Evolutionary conservation across 768 basidiomycete species (phyloP).

Genomic region (Saitozyma sp.): DNA sequence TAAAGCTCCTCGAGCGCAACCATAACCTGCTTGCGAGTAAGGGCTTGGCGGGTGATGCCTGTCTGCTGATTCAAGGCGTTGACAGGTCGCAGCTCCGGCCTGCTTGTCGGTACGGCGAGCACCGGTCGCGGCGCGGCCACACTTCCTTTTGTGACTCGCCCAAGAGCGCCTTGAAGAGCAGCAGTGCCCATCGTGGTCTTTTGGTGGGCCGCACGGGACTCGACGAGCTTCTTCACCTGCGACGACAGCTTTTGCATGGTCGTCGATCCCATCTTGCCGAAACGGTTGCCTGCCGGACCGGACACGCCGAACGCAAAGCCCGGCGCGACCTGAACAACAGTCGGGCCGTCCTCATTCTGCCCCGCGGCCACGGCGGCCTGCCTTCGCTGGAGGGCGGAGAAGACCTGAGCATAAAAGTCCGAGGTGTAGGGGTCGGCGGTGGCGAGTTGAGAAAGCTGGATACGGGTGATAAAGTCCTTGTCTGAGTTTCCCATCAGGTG

Average conservation of each 20-base stretch:
- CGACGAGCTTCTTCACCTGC: slow-evolving; percentile 95
- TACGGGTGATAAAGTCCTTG: slow-evolving; percentile 98
- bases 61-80: slow-evolving; percentile 42
- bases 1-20: slow-evolving; percentile 79
- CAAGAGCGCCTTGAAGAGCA: slow-evolving; percentile 82
- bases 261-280: slow-evolving; percentile 39
- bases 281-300: slow-evolving; percentile 30
- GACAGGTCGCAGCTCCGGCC: slow-evolving; percentile 47
- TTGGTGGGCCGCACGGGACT: slow-evolving; percentile 61
- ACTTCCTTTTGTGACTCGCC: slow-evolving; percentile 89
- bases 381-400: slow-evolving; percentile 77
- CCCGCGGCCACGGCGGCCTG: slow-evolving; percentile 62
- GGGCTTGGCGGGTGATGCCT: slow-evolving; percentile 42
- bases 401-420: slow-evolving; percentile 98
- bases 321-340: slow-evolving; percentile 80
- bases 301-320: slow-evolving; percentile 81
- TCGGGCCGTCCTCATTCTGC: slow-evolving; percentile 51
- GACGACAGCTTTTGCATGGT: slow-evolving; percentile 55
- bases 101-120: slow-evolving; percentile 72
- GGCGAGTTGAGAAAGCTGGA: slow-evolving; percentile 96
- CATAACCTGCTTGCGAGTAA: slow-evolving; percentile 75
- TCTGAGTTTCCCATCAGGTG: slow-evolving; percentile 59
- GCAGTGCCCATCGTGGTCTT: slow-evolving; percentile 28
- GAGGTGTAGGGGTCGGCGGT: slow-evolving; percentile 96
- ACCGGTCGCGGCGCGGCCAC: slow-evolving; percentile 96